A percentile compares a stretch with the other conserved stretches of the same genome.
Conservation (phyloP, 176 grass and related monocot genomes). For the Avena insularis region DNA sequence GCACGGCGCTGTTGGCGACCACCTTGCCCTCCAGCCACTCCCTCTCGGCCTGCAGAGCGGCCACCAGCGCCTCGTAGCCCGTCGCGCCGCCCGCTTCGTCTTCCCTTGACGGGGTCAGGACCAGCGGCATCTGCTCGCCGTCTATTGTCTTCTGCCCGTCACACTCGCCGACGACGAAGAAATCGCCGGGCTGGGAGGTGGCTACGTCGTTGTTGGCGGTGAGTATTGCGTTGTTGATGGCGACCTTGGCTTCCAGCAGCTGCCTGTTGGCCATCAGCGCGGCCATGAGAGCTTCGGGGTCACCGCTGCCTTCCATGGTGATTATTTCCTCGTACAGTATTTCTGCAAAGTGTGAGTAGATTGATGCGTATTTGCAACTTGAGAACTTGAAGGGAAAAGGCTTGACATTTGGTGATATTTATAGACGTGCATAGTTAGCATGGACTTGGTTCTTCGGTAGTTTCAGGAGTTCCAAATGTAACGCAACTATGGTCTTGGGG, state of each 20-base stretch:
- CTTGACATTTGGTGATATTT: background rate
- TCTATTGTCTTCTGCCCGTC: slow-evolving; percentile 60
- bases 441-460: background rate
- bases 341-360: background rate
- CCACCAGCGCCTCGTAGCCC: slow-evolving; percentile 45
- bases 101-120: background rate
- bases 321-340: background rate
- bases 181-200: background rate
- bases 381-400: background rate
- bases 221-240: slow-evolving; percentile 42
- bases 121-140: slow-evolving; percentile 61
- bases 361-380: background rate
- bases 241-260: slow-evolving; percentile 53
- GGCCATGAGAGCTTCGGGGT: slow-evolving; percentile 34
- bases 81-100: background rate
- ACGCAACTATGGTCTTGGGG: background rate
- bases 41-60: slow-evolving; percentile 19
- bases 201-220: background rate
- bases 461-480: background rate
- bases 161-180: slow-evolving; percentile 57
- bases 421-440: background rate
- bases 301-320: slow-evolving; percentile 16
- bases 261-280: slow-evolving; percentile 40
- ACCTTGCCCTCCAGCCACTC: slow-evolving; percentile 66
- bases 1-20: slow-evolving; percentile 47